A percentile compares a stretch with the other conserved stretches of the same genome.
These are phyloP conservation scores for Penicillium frequentans DNA, from an alignment of 2,329 filamentous ascomycete genomes.

Conservation along the genomic window DNA sequence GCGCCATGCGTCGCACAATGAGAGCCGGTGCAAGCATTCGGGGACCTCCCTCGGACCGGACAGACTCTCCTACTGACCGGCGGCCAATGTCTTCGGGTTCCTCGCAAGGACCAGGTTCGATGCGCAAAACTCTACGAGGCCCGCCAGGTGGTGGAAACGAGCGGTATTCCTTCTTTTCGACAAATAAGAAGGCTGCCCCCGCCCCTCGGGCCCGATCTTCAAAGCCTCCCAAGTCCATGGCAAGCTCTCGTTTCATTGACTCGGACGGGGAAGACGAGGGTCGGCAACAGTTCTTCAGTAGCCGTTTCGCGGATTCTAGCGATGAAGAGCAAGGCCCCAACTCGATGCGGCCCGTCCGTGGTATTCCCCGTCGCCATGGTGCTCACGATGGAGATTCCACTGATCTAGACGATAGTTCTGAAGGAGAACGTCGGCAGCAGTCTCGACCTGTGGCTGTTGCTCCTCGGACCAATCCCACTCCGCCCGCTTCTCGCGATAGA, in stretches of 20 bases:
- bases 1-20: slow-evolving; percentile 74
- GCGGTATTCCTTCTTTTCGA: slow-evolving; percentile 42
- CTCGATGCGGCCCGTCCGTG: slow-evolving; percentile 55
- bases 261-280: slow-evolving; percentile 60
- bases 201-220: slow-evolving; percentile 30
- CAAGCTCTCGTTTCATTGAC: slow-evolving; percentile 57
- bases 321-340: slow-evolving; percentile 59
- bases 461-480: slow-evolving; percentile 20
- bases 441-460: slow-evolving; percentile 21
- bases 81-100: slow-evolving; percentile 47
- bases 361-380: slow-evolving; percentile 59
- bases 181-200: slow-evolving; percentile 36
- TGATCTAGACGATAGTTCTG: slow-evolving; percentile 61
- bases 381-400: slow-evolving; percentile 63
- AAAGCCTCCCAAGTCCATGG: slow-evolving; percentile 28
- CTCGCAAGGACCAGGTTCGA: slow-evolving; percentile 39
- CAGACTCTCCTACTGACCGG: slow-evolving; percentile 62
- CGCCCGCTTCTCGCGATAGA: slow-evolving; percentile 27
- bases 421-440: slow-evolving; percentile 42
- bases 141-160: slow-evolving; percentile 35
- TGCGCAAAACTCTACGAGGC: slow-evolving; percentile 52
- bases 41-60: slow-evolving; percentile 34
- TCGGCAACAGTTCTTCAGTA: slow-evolving; percentile 44
- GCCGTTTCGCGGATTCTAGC: slow-evolving; percentile 71
- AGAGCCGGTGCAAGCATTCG: slow-evolving; percentile 49